Percentiles rank a stretch among this genome's conserved stretches.
Conservation (phyloP, 768 basidiomycete species). For the Collybia sp. region DNA sequence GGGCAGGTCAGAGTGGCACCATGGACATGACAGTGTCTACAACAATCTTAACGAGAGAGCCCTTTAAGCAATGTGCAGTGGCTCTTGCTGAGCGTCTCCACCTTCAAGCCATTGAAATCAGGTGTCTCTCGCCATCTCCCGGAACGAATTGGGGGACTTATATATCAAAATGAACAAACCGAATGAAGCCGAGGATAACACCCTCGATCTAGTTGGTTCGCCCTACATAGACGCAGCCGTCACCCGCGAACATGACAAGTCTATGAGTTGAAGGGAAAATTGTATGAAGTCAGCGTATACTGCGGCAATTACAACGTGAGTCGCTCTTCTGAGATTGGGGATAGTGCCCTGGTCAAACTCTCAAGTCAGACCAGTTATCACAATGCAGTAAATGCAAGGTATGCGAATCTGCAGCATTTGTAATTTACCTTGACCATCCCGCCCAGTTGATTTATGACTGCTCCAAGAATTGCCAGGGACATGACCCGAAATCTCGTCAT, state of each 20-base stretch:
- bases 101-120: constrained; percentile 24
- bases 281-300: constrained; percentile 17
- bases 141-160: constrained; percentile 29
- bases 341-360: constrained; percentile 19
- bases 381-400: constrained; percentile 23
- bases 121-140: constrained; percentile 19
- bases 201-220: too few species aligned
- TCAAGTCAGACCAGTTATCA: constrained; percentile 9
- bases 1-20: too few species aligned
- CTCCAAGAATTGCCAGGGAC: constrained; percentile 6
- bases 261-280: constrained; percentile 27
- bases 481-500: constrained; percentile 6
- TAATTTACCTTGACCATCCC: not conserved
- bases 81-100: constrained; percentile 22
- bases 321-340: not conserved
- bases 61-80: constrained; percentile 1
- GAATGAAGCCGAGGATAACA: constrained; percentile 32
- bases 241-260: too few species aligned
- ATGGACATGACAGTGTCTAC: too few species aligned
- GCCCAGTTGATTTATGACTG: constrained; percentile 7
- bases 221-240: too few species aligned
- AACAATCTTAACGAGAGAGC: constrained; percentile 3
- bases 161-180: constrained; percentile 27
- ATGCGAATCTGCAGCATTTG: not conserved
- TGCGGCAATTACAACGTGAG: not conserved